Conservation (phyloP, 192 early-diverging fungal species). For the Ramicandelaber brevisporus region DNA sequence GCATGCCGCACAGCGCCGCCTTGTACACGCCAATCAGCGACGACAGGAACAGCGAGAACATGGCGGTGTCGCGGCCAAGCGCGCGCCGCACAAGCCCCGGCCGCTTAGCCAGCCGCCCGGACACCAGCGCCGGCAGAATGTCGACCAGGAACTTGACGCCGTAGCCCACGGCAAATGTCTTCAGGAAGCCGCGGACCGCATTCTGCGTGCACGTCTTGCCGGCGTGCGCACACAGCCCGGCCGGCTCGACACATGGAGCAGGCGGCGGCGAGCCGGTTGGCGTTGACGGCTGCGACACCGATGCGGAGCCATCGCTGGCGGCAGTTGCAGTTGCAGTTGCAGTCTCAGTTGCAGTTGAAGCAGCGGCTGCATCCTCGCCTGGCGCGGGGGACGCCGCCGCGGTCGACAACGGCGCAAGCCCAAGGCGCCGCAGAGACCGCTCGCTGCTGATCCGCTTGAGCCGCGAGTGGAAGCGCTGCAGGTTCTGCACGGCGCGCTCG, state of each 20-base stretch:
- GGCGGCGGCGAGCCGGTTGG: no score
- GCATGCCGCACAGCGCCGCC: slow-evolving; percentile 28
- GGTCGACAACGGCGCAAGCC: background rate
- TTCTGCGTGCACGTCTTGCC: slow-evolving; percentile 39
- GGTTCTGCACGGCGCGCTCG: slow-evolving; percentile 24
- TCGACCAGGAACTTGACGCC: slow-evolving; percentile 28
- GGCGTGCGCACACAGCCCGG: slow-evolving; percentile 29
- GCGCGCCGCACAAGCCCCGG: slow-evolving; percentile 10
- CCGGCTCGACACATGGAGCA: no score
- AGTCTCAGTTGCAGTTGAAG: slow-evolving; percentile 6
- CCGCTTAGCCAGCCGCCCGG: slow-evolving; percentile 17
- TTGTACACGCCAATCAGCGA: slow-evolving; percentile 35
- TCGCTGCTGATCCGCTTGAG: slow-evolving; percentile 35
- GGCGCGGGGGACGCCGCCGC: background rate
- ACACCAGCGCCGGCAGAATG: slow-evolving; percentile 20
- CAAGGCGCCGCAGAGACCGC: slow-evolving; percentile 6
- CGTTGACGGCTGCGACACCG: no score
- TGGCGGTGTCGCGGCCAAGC: slow-evolving; percentile 22
- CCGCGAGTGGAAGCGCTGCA: slow-evolving; percentile 32
- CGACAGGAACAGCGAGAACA: slow-evolving; percentile 40
- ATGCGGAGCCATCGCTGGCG: slow-evolving; percentile 4
- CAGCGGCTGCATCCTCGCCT: slow-evolving; percentile 2
- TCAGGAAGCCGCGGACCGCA: slow-evolving; percentile 29
- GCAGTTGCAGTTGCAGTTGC: slow-evolving; percentile 3
- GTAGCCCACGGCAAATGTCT: slow-evolving; percentile 30